A percentile compares a stretch with the other conserved stretches of the same genome.
Evolutionary conservation across 805 yeast species (phyloP).

Genomic region (Priceomyces carsonii): DNA sequence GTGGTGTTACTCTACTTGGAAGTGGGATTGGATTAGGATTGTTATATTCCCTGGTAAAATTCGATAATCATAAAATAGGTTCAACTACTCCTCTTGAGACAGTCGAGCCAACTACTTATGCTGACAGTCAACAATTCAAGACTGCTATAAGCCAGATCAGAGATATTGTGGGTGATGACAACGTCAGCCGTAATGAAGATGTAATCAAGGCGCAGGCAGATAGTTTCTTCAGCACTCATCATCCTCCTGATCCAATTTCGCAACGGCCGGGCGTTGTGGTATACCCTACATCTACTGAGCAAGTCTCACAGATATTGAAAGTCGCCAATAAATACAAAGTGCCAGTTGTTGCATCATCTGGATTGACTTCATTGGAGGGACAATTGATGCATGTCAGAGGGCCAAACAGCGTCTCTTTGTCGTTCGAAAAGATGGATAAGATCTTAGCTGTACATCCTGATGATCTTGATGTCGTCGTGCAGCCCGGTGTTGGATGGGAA

Average conservation of each 20-base stretch:
- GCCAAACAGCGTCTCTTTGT: conserved; percentile 61
- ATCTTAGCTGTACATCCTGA: conserved; percentile 56
- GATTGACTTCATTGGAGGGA: conserved; percentile 83
- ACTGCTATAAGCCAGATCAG: conserved; percentile 54
- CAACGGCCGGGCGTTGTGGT: conserved; percentile 45
- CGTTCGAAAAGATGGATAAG: conserved; percentile 59
- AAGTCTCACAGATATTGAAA: conserved; percentile 63
- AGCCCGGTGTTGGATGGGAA: conserved; percentile 83
- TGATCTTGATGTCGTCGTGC: conserved; percentile 72
- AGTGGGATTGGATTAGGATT: too few relatives aligned
- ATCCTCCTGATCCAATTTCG: conserved; percentile 23
- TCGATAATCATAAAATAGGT: too few relatives aligned
- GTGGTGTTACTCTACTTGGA: too few relatives aligned
- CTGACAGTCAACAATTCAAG: conserved; percentile 42
- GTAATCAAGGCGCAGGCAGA: conserved; percentile 43
- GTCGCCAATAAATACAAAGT: conserved; percentile 59
- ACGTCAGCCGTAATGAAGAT: conserved; percentile 43
- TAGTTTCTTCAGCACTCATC: conserved; percentile 36
- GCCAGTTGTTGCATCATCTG: conserved; percentile 78
- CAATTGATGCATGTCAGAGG: conserved; percentile 71
- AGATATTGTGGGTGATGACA: conserved; percentile 51
- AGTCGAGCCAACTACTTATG: too few relatives aligned
- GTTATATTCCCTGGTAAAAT: too few relatives aligned
- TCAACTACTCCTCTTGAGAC: too few relatives aligned
- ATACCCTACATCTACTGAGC: conserved; percentile 64